Conservation (phyloP, 352 stramenopile species). For the Globisporangium paroecandrum region DNA sequence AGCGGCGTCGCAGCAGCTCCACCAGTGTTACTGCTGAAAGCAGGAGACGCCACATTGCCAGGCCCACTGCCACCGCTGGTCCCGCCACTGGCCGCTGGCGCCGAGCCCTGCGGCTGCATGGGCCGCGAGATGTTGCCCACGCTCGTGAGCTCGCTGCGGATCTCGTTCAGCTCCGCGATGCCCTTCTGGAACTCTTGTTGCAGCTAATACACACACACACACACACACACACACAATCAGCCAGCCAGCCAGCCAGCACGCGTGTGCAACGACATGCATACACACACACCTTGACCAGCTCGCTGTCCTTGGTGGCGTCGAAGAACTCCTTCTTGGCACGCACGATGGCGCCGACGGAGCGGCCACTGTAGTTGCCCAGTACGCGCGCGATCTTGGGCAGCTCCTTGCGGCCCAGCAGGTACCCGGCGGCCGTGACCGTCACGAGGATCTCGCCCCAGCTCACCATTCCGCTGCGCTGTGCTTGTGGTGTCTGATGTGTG, state of each 20-base stretch:
- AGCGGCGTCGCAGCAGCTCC: neutral
- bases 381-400: conserved; percentile 66
- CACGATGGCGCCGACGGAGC: conserved; percentile 62
- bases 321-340: conserved; percentile 85
- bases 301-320: conserved; percentile 74
- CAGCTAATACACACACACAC: conserved; percentile 26
- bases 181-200: conserved; percentile 76
- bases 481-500: too few species aligned
- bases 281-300: conserved; percentile 58
- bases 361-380: conserved; percentile 54
- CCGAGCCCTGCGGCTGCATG: conserved; percentile 32
- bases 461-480: conserved; percentile 36
- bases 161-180: conserved; percentile 79
- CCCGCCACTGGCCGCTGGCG: neutral
- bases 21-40: conserved; percentile 2
- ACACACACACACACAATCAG: neutral
- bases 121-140: conserved; percentile 64
- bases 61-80: neutral
- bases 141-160: conserved; percentile 67
- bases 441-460: conserved; percentile 65
- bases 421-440: conserved; percentile 59
- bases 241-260: neutral
- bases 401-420: conserved; percentile 67
- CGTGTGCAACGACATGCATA: neutral
- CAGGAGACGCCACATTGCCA: neutral